Conservation (phyloP, 116 monocot genomes). For the Thalassia testudinum region DNA sequence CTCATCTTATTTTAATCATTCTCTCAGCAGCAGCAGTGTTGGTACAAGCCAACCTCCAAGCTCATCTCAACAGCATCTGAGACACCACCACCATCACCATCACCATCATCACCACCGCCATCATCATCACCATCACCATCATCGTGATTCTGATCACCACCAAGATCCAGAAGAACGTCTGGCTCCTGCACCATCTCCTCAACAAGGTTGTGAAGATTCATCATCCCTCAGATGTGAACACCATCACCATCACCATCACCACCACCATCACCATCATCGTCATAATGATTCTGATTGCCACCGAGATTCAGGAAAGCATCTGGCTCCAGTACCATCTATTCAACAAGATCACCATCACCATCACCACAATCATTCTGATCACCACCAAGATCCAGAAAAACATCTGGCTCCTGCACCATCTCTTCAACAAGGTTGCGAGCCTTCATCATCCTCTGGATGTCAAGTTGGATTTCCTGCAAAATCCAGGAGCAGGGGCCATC, state of each 20-base stretch:
- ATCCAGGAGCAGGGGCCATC: too few species aligned
- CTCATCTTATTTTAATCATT: conserved; percentile 79
- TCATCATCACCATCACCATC: neutral
- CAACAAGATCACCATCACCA: neutral
- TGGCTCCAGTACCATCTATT: too few species aligned
- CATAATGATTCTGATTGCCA: too few species aligned
- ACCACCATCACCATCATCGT: neutral
- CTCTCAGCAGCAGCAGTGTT: conserved; percentile 38
- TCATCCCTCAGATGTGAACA: too few species aligned
- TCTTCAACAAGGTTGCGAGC: too few species aligned
- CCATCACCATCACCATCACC: neutral
- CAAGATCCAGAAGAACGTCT: neutral
- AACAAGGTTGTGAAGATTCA: too few species aligned
- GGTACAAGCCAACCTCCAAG: conserved; percentile 25
- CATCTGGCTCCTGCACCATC: neutral
- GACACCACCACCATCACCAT: neutral
- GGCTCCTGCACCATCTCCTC: too few species aligned
- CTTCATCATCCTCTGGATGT: too few species aligned
- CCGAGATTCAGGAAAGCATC: too few species aligned
- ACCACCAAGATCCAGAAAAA: neutral
- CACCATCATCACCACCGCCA: neutral
- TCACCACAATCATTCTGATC: neutral
- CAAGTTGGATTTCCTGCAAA: too few species aligned
- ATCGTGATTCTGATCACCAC: neutral
- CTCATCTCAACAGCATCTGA: conserved; percentile 31